Evolutionary conservation across 208 protist species (phyloP), one percentile per base, ranked within the genome.

Genomic region (Tritrichomonas foetus): DNA sequence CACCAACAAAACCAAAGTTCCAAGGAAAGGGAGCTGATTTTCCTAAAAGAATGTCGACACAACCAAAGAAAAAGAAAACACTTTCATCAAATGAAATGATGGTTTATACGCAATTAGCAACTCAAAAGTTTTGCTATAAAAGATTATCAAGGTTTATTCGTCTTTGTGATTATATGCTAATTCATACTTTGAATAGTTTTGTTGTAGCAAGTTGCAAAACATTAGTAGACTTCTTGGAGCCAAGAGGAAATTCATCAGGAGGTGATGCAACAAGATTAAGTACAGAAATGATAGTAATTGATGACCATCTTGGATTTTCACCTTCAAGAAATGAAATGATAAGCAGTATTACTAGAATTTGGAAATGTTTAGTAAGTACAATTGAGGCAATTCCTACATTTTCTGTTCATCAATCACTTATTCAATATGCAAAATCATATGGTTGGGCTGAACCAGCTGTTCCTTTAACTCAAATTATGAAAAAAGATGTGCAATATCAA

Each of bases 101-200:
- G 78, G 78, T 89, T 57, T 89, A 89, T 39, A 89, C 78, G 1
- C 78, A 89, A 36, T n/a, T 89, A 41, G 78, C 78, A 39, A 89
- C 78, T 33, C 78, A 89, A 39, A 49, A n/a, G 0, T 89, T 89
- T 57, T 89, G 78, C 30, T 39, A 33, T 39, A 89, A 57, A 16
- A 89, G 47, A 39, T 16, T 89, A 11, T 53, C 78, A 11, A 0
- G 78, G 39, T 89, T 89, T 50, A 89, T 89, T 61, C 33, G 47
- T 47, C 41, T 89, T 33, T 89, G 78, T 30, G 78, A 89, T 89
- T 89, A 89, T 57, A 89, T 61, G 25, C 41, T 89, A 33, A 89
- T 89, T 61, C 41, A 49, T 14, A 57, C 78, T 39, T 16, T 89
- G 25, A n/a, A 89, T 89, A 44, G 27, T 27, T 89, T 89, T n/a